These are phyloP conservation scores for Fragaria ananassa DNA, from an alignment of 306 rosid genomes.

Conservation along the genomic window DNA sequence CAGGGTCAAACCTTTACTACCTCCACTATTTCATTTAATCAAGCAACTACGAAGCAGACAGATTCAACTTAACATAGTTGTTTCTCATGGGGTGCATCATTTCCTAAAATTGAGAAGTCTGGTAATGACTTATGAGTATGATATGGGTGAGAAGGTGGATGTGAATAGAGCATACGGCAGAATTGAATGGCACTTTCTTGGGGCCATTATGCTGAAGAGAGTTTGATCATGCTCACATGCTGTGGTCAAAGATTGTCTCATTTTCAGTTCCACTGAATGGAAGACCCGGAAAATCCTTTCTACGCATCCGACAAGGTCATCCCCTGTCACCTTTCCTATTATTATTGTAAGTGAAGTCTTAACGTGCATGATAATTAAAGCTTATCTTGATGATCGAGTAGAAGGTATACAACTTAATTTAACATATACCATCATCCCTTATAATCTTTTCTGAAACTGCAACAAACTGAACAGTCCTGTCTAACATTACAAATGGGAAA, in stretches of 20 bases:
- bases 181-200: background rate
- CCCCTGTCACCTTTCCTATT: background rate
- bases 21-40: background rate
- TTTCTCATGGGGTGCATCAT: background rate
- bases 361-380: no score
- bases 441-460: background rate
- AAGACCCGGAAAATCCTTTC: background rate
- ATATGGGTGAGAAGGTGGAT: background rate
- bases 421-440: no score
- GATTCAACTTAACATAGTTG: background rate
- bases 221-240: background rate
- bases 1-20: background rate
- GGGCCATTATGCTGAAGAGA: background rate
- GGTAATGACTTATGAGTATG: background rate
- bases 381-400: no score
- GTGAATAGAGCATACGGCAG: background rate
- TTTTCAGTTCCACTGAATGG: background rate
- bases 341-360: no score
- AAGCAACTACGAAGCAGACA: background rate
- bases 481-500: background rate
- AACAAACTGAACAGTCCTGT: background rate
- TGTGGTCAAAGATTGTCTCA: background rate
- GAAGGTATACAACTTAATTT: no score
- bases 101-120: background rate
- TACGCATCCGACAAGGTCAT: no score